Base-by-base conservation (phyloP, 441 rosid genomes). In the Pelargonium cotyledonis region DNA sequence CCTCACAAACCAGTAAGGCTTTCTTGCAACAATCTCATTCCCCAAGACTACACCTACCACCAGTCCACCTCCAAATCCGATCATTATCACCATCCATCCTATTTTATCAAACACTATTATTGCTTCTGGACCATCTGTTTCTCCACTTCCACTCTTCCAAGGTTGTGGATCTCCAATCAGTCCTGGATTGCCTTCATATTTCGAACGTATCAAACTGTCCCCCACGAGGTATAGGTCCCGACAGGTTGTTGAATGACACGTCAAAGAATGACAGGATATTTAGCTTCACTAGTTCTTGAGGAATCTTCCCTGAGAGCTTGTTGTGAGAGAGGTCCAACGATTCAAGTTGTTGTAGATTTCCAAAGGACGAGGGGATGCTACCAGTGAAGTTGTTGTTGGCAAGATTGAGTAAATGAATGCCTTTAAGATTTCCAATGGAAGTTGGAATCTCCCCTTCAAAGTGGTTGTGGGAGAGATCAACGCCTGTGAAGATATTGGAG, bases 301-400 rank as follows among this genome's bases (percentile, higher is more conserved):
- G 38, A 31, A 31, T 31, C 38, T 31, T 31, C 5, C 38, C 38
- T 3, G 38, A 31, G 38, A 31, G 38, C 38, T 63, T 35, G 65
- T 74, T 74, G 29, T 8, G 4, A 5, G 60, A 18, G 41, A 74
- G 66, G 9, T 64, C 71, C 53, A 74, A n/a, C 18, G 2, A 4
- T 1, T 0, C 49, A 14, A 74, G 63, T 7, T 53, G 66, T 2
- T 65, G 65, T 6, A 74, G 66, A 47, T 69, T 44, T 10, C 47
- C 41, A 8, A 69, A 31, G 21, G 49, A 73, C 5, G 47, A 65
- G 11, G 72, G 69, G 15, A 51, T 58, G 2, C 55, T 40, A 5
- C 63, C 29, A 0, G 9, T 40, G 3, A 63, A 53, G 8, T 16
- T 63, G 65, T 71, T 67, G 19, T 15, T 14, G 15, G 15, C 55